phyloP scores from a whole-genome alignment of 208 protist species.

The Porcisia deanei region DNA sequence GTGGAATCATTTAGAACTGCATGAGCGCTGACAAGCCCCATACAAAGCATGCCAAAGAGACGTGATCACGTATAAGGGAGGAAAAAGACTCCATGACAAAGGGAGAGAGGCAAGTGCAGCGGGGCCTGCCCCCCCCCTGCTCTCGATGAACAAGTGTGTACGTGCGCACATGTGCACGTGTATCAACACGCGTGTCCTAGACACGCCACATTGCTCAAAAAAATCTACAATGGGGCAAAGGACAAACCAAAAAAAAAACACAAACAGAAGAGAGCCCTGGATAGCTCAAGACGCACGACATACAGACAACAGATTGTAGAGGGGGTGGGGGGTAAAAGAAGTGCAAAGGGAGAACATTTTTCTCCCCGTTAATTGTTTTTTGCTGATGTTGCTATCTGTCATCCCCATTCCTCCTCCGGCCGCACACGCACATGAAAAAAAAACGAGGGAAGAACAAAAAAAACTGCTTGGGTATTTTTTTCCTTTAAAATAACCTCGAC shows the following conservation, averaged over 20 bases:
- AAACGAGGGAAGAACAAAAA: constrained; percentile 6
- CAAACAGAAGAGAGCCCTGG: not conserved
- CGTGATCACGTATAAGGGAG: not conserved
- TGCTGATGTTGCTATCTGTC: too few relatives aligned
- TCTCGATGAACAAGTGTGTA: not conserved
- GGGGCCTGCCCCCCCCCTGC: not conserved
- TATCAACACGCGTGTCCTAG: not conserved
- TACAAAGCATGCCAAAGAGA: not conserved
- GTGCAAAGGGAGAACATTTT: constrained; percentile 13
- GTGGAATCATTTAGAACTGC: too few relatives aligned
- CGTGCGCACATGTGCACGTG: not conserved
- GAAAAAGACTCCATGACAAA: not conserved
- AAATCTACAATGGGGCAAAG: constrained; percentile 13
- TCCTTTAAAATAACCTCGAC: too few relatives aligned
- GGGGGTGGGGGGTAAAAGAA: not conserved
- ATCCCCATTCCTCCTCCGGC: too few relatives aligned
- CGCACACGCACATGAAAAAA: too few relatives aligned
- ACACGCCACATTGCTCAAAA: constrained; percentile 11
- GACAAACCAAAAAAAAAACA: constrained; percentile 15
- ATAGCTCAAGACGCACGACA: not conserved
- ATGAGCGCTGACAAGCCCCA: too few relatives aligned
- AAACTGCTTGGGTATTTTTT: not conserved
- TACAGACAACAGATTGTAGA: not conserved
- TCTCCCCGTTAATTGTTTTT: not conserved
- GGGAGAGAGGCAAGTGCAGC: not conserved